Evolutionary conservation across 2,329 filamentous ascomycete genomes (phyloP).

Genomic region (Onygenales sp.): DNA sequence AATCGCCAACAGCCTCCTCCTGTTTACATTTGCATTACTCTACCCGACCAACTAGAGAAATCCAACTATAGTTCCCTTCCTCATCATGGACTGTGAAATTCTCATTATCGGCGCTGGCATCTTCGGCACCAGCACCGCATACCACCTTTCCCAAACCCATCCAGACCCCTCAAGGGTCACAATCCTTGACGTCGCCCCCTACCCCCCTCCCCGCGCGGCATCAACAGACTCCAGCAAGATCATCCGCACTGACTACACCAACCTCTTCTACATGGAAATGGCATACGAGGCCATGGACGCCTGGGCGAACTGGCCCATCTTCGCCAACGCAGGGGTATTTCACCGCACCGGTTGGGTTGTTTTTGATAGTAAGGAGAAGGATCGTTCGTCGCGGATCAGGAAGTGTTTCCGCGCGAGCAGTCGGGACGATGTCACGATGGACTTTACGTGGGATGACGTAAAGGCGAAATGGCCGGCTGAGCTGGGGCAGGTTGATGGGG

Average conservation of each 20-base stretch:
- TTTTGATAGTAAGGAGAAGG: constrained; percentile 40
- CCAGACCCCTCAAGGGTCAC: constrained; percentile 39
- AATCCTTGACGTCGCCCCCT: constrained; percentile 48
- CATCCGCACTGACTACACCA: constrained; percentile 59
- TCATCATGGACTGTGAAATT: constrained; percentile 14
- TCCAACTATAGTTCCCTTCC: neutral
- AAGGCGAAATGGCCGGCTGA: constrained; percentile 33
- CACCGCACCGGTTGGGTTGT: constrained; percentile 53
- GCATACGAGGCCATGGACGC: constrained; percentile 57
- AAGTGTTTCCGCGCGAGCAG: constrained; percentile 44
- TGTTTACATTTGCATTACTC: neutral
- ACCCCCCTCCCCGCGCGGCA: constrained; percentile 45
- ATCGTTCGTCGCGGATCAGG: constrained; percentile 44
- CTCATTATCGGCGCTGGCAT: constrained; percentile 43
- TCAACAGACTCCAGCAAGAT: constrained; percentile 69
- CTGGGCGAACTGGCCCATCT: constrained; percentile 50
- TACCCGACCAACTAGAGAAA: neutral
- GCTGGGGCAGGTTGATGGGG: constrained; percentile 27
- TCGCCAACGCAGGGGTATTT: constrained; percentile 43
- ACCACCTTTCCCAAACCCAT: constrained; percentile 39
- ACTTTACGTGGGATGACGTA: constrained; percentile 36
- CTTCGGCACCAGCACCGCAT: constrained; percentile 45
- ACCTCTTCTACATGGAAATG: constrained; percentile 53
- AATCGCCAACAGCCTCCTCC: neutral
- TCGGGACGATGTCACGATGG: constrained; percentile 28